A percentile compares a stretch with the other conserved stretches of the same genome.
phyloP scores from a whole-genome alignment of 495 filamentous ascomycete species.

The Aspergillus coremiiformis region DNA sequence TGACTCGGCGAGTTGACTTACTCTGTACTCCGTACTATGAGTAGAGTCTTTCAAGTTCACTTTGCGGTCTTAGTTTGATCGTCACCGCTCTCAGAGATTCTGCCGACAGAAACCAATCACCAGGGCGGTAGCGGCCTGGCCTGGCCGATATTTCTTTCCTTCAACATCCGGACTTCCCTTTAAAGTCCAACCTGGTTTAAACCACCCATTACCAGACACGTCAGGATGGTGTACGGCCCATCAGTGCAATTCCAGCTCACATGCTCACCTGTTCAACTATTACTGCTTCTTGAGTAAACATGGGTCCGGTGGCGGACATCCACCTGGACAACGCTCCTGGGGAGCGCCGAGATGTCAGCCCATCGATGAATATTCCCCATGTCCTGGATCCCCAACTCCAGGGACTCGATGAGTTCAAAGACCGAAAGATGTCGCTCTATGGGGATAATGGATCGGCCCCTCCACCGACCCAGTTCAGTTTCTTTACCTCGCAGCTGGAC shows the following conservation, averaged over 20 bases:
- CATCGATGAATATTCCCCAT: neutral
- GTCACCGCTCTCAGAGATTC: no score
- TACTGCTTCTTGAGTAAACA: neutral
- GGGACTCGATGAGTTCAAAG: neutral
- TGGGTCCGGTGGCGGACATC: neutral
- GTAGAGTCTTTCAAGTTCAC: no score
- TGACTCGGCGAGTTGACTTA: neutral
- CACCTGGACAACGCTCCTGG: neutral
- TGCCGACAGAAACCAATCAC: no score
- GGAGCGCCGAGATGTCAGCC: neutral
- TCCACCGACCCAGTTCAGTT: conserved; percentile 63
- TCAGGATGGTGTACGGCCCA: conserved; percentile 4
- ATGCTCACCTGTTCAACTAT: neutral
- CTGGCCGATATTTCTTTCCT: no score
- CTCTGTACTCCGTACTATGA: no score
- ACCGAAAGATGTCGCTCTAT: neutral
- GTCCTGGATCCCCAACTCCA: neutral
- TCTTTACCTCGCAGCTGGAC: conserved; percentile 80
- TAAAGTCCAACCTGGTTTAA: no score
- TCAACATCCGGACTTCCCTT: no score
- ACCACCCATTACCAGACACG: neutral
- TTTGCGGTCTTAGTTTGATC: no score
- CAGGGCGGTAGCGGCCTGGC: no score
- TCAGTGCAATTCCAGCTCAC: neutral
- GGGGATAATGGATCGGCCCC: neutral